Conservation (phyloP, 345 rosid genomes). For the Citrus maxima region DNA sequence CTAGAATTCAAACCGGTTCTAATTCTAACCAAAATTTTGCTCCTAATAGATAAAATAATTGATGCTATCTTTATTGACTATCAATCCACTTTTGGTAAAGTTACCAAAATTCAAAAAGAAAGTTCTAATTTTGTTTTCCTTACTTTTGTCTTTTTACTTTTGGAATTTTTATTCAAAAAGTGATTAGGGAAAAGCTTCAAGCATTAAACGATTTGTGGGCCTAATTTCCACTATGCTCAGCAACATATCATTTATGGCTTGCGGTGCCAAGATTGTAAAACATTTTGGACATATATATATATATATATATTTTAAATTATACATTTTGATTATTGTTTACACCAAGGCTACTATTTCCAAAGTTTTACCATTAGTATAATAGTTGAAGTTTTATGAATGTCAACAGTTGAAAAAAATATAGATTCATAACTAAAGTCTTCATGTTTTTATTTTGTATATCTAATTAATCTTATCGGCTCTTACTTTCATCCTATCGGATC, state of each 20-base stretch:
- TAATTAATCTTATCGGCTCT: background rate
- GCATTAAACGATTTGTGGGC: conserved; percentile 29
- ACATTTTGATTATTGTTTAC: background rate
- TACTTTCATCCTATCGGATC: no score
- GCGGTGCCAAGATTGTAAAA: background rate
- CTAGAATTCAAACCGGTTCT: no score
- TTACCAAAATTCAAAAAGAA: background rate
- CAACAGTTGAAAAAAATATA: no score
- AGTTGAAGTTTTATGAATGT: no score
- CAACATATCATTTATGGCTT: background rate
- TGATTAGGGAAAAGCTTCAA: conserved; percentile 21
- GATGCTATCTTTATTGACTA: no score
- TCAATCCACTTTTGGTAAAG: background rate
- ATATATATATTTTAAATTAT: background rate
- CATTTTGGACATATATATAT: background rate
- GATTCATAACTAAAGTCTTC: background rate
- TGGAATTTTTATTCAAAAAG: background rate
- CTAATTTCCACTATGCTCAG: conserved; percentile 4
- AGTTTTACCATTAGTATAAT: background rate
- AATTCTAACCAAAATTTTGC: no score
- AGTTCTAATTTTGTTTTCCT: background rate
- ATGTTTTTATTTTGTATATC: no score
- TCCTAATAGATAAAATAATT: no score
- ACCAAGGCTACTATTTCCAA: background rate
- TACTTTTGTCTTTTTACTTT: background rate